Base-by-base conservation (phyloP, 441 rosid species). In the Monsonia emarginata region DNA sequence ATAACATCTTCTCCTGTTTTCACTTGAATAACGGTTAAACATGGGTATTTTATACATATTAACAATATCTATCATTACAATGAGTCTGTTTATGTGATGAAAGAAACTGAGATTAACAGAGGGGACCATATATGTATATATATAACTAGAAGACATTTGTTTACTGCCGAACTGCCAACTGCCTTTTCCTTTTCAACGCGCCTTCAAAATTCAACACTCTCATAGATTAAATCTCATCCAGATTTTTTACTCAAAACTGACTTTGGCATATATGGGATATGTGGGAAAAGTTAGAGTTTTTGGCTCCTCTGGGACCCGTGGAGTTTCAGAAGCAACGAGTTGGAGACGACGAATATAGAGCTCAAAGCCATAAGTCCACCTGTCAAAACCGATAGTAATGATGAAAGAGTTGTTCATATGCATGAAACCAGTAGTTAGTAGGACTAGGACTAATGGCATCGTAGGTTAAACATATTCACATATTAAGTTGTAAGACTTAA, bases 301-400 rank as follows among this genome's bases (percentile, higher is more conserved):
- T 54, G 69, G 70, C 64, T 79, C 64, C 63, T 78, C 42, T 76
- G 80, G 50, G 84, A 73, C 63, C 76, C 73, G 44, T 84, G 88
- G 50, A 90, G 85, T 75, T 79, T 91, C 14, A 90, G 83, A 66
- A 87, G 95, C 72, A 93, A 80, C 30, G 97, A 93, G 82, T 86
- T 88, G 76, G 95, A 80, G 78, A 93, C 90, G 9, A 86, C 91
- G 64, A 86, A 83, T 71, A 86, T 87, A 3, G 97, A 90, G 84
- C 97, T 93, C 82, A 90, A 48, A 27, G 93, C 95, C 98, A 93
- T 90, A 63, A 90, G 79, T 54, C 95, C 95, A 71, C 96, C 97
- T 86, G 84, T 70, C 48, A 66, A 70, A 60, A 14, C 60, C 28
- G 75, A 54, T 3, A 63, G 50, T 36, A 32, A 28, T 30, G 22